Base-by-base conservation (phyloP, 192 early-diverging fungal species). In the Chytriomyces sp. region DNA sequence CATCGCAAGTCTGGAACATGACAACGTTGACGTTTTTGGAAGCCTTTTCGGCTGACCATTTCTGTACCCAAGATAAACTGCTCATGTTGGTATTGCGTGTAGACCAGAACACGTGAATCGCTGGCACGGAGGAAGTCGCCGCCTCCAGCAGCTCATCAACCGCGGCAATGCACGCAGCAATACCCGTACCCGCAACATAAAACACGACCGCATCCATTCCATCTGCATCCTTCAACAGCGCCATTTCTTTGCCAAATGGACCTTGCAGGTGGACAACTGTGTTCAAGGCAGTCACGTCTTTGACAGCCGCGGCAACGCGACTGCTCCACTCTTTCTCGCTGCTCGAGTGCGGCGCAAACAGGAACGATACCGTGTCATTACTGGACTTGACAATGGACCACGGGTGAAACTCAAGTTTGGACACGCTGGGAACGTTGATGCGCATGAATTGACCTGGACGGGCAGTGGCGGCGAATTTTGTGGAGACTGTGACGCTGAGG, bases 371-470 rank as follows among this genome's bases (percentile, higher is more conserved):
- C 18, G 43, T 45, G 45, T 35, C 8, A 6, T n/a, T 9, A 20
- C 7, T 18, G n/a, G 92, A 89, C 1, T 88, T 85, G 45, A 91
- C 89, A 64, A 95, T 86, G 0, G 91, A 93, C 77, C 93, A 91
- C n/a, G 93, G 91, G 65, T 94, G 93, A 91, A 89, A 95, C 76
- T 95, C 87, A 74, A 90, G 81, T 7, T 80, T 77, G 6, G 93
- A 91, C n/a, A 93, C 85, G 24, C 89, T 84, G 3, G 94, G 94
- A 43, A 91, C 89, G 80, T 86, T 86, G 45, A 95, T 74, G 59
- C 89, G 92, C 57, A 95, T 84, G 78, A 91, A 94, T 76, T 95
- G 93, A n/a, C 93, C 93, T 26, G 92, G 88, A 0, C 43, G 20
- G 59, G 48, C 67, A 18, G 8, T 49, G 28, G 60, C 71, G 43